Evolutionary conservation across 108 stramenopile genomes (phyloP).

Genomic region (Skeletonema marinoi): DNA sequence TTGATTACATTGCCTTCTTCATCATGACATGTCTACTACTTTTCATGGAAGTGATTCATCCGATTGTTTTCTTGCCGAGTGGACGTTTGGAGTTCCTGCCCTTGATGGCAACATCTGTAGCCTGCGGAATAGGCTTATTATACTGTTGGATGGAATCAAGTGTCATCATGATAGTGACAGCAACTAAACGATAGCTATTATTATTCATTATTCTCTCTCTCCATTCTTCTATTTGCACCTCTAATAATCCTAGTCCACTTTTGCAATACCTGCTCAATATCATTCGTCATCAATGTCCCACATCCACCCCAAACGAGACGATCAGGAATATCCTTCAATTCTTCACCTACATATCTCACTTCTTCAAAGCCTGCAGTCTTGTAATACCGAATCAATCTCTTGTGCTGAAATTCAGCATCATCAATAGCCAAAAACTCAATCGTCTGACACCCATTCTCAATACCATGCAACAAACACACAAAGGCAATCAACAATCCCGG

Average conservation of each 20-base stretch:
- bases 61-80: slow-evolving; percentile 52
- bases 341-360: slow-evolving; percentile 85
- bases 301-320: slow-evolving; percentile 88
- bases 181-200: not conserved
- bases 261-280: slow-evolving; percentile 53
- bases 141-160: slow-evolving; percentile 59
- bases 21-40: slow-evolving; percentile 32
- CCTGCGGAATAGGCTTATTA: slow-evolving; percentile 67
- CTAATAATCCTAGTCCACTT: slow-evolving; percentile 58
- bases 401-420: slow-evolving; percentile 83
- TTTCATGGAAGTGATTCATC: slow-evolving; percentile 62
- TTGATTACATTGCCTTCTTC: slow-evolving; percentile 22
- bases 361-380: slow-evolving; percentile 69
- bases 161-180: slow-evolving; percentile 16
- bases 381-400: slow-evolving; percentile 74
- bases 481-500: slow-evolving; percentile 74
- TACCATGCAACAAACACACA: slow-evolving; percentile 63
- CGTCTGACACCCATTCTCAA: slow-evolving; percentile 53
- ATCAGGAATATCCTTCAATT: slow-evolving; percentile 76
- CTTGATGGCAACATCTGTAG: slow-evolving; percentile 69
- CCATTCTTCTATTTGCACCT: slow-evolving; percentile 6
- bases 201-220: not conserved
- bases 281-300: slow-evolving; percentile 77
- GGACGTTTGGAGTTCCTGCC: slow-evolving; percentile 78
- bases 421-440: slow-evolving; percentile 86